Conservation (phyloP, 257 asterid genomes). For the Solanum etuberosum region DNA sequence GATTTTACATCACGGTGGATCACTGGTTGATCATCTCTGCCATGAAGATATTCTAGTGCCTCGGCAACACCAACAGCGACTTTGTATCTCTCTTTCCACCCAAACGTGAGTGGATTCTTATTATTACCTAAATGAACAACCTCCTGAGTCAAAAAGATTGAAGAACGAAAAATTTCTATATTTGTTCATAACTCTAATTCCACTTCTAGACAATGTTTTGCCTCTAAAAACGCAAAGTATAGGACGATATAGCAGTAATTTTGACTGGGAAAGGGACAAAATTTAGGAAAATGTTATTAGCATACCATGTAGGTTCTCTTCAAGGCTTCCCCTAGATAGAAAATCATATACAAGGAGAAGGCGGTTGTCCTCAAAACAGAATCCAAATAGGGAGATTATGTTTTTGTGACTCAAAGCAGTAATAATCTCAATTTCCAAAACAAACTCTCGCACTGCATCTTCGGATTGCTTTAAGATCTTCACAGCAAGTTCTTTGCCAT, state of each 20-base stretch:
- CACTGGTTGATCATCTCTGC: constrained; percentile 52
- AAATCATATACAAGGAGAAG: constrained; percentile 86
- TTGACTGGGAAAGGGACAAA: not conserved
- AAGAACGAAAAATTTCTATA: not conserved
- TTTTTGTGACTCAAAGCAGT: constrained; percentile 79
- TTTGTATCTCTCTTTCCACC: constrained; percentile 69
- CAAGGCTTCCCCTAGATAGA: constrained; percentile 95
- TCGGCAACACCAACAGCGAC: constrained; percentile 94
- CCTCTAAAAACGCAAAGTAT: not conserved
- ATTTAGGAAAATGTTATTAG: not conserved
- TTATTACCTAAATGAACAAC: constrained; percentile 35
- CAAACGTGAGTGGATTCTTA: constrained; percentile 33
- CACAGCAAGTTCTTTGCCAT: constrained; percentile 86
- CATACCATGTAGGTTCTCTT: constrained; percentile 87
- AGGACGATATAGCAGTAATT: not conserved
- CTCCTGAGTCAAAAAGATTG: not conserved
- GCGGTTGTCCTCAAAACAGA: constrained; percentile 65
- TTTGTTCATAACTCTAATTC: not conserved
- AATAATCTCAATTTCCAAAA: constrained; percentile 78
- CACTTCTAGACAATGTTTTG: not conserved
- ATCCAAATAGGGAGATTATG: constrained; percentile 83
- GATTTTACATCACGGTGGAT: constrained; percentile 95
- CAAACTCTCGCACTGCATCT: constrained; percentile 61
- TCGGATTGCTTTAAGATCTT: constrained; percentile 78
- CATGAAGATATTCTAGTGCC: constrained; percentile 88